These are phyloP conservation scores for Nannochloris sp. DNA, from an alignment of 139 green algal species.

Conservation along the genomic window DNA sequence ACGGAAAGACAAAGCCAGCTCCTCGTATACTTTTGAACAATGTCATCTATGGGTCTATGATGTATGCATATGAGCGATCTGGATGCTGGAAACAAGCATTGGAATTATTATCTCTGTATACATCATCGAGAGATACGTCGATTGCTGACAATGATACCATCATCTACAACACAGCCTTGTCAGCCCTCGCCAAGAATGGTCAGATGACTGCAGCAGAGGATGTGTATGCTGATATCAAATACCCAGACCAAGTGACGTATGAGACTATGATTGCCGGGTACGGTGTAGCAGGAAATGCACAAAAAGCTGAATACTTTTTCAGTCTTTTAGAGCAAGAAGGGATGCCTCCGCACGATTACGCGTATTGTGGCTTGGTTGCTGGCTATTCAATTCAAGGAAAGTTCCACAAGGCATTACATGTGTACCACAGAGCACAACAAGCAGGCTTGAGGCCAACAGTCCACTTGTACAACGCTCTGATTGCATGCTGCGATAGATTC, in stretches of 20 bases:
- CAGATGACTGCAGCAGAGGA: slow-evolving; percentile 44
- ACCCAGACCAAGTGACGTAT: slow-evolving; percentile 52
- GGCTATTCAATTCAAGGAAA: slow-evolving; percentile 58
- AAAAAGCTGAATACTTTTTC: slow-evolving; percentile 44
- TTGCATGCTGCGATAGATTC: slow-evolving; percentile 68
- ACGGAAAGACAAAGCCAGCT: not conserved
- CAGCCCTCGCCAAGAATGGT: slow-evolving; percentile 60
- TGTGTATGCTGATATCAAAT: slow-evolving; percentile 46
- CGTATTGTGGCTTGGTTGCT: slow-evolving; percentile 67
- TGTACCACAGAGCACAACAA: slow-evolving; percentile 35
- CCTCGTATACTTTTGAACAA: slow-evolving; percentile 48
- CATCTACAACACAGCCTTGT: slow-evolving; percentile 78
- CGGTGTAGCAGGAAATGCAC: slow-evolving; percentile 49
- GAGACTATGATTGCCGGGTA: slow-evolving; percentile 73
- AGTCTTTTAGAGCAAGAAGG: slow-evolving; percentile 14
- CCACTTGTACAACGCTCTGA: slow-evolving; percentile 78
- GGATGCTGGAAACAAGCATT: slow-evolving; percentile 56
- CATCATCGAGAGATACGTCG: too few species aligned
- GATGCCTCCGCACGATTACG: slow-evolving; percentile 55
- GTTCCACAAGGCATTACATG: slow-evolving; percentile 35
- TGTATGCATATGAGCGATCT: slow-evolving; percentile 72
- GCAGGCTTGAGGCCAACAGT: slow-evolving; percentile 34
- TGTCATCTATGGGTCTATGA: slow-evolving; percentile 72
- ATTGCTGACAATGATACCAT: slow-evolving; percentile 32
- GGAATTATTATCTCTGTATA: slow-evolving; percentile 32